Evolutionary conservation across 2,329 filamentous ascomycete genomes (phyloP).

Genomic region (Elsinoe perseae): DNA sequence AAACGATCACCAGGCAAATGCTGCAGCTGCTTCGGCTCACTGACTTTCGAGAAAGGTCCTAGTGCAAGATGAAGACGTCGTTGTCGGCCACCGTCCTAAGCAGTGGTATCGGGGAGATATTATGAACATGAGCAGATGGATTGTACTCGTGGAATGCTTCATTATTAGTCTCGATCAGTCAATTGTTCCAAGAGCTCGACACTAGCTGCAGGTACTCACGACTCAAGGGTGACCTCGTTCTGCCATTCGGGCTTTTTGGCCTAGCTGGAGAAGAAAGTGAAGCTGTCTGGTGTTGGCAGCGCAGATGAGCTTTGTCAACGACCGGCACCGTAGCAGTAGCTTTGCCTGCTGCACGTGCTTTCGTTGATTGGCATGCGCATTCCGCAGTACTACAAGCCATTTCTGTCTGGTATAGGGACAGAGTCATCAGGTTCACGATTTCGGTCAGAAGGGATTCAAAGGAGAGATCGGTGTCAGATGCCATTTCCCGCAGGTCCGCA

Average conservation of each 20-base stretch:
- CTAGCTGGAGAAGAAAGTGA: slow-evolving; percentile 31
- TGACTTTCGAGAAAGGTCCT: slow-evolving; percentile 31
- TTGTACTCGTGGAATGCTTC: slow-evolving; percentile 26
- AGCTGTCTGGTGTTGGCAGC: slow-evolving; percentile 31
- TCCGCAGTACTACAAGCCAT: not conserved
- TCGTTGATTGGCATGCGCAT: too few relatives aligned
- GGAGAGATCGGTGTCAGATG: too few relatives aligned
- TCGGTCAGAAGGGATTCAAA: too few relatives aligned
- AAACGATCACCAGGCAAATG: slow-evolving; percentile 36
- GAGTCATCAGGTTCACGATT: too few relatives aligned
- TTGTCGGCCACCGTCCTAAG: slow-evolving; percentile 32
- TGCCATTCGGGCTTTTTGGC: slow-evolving; percentile 31
- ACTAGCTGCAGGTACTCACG: slow-evolving; percentile 16
- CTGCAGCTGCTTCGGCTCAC: slow-evolving; percentile 35
- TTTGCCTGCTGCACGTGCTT: not conserved
- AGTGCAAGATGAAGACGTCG: slow-evolving; percentile 33
- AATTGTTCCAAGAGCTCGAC: too few relatives aligned
- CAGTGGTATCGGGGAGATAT: slow-evolving; percentile 35
- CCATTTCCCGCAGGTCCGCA: too few relatives aligned
- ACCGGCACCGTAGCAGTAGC: slow-evolving; percentile 16
- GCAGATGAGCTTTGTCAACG: slow-evolving; percentile 24
- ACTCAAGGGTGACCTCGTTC: slow-evolving; percentile 34
- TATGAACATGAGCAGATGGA: slow-evolving; percentile 28
- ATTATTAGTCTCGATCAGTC: slow-evolving; percentile 19
- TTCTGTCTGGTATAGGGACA: not conserved